Conservation (phyloP, 1,284 basidiomycete genomes). For the Volvariella surrecta region DNA sequence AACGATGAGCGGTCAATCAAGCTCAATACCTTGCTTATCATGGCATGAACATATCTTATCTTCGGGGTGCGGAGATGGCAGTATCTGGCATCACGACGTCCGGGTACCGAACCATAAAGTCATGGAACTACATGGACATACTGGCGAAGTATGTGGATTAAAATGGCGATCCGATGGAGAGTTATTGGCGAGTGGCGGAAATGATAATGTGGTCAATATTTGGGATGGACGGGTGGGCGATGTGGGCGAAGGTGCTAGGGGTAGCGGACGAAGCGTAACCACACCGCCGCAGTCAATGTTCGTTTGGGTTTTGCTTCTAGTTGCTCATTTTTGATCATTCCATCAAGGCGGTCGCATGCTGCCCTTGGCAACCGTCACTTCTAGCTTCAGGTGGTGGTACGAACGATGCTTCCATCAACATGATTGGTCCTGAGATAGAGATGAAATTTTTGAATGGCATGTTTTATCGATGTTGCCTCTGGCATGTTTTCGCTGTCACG, state of each 20-base stretch:
- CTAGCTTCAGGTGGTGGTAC: constrained; percentile 94
- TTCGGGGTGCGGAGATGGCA: constrained; percentile 87
- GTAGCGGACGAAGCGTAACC: constrained; percentile 88
- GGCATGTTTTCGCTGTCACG: too few species aligned
- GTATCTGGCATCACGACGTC: constrained; percentile 93
- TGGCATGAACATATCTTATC: constrained; percentile 85
- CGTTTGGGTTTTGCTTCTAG: constrained; percentile 7
- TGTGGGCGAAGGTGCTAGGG: constrained; percentile 48
- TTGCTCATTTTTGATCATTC: background rate
- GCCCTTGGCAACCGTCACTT: constrained; percentile 90
- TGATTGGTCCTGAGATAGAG: too few species aligned
- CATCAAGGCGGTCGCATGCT: constrained; percentile 89
- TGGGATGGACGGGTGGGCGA: constrained; percentile 84
- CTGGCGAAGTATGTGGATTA: constrained; percentile 83
- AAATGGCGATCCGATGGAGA: constrained; percentile 81
- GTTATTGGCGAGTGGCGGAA: constrained; percentile 88
- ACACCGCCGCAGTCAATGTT: constrained; percentile 92
- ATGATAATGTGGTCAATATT: constrained; percentile 95
- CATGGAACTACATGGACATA: constrained; percentile 82
- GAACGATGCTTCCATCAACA: constrained; percentile 88
- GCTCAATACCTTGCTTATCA: constrained; percentile 72
- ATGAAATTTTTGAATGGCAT: too few species aligned
- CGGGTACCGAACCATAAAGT: constrained; percentile 83
- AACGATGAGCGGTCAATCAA: constrained; percentile 81
- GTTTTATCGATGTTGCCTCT: too few species aligned